Percentiles rank a stretch among this genome's conserved stretches.
Evolutionary conservation across 1,284 basidiomycete genomes (phyloP).

Genomic region (Ustilago crameri): DNA sequence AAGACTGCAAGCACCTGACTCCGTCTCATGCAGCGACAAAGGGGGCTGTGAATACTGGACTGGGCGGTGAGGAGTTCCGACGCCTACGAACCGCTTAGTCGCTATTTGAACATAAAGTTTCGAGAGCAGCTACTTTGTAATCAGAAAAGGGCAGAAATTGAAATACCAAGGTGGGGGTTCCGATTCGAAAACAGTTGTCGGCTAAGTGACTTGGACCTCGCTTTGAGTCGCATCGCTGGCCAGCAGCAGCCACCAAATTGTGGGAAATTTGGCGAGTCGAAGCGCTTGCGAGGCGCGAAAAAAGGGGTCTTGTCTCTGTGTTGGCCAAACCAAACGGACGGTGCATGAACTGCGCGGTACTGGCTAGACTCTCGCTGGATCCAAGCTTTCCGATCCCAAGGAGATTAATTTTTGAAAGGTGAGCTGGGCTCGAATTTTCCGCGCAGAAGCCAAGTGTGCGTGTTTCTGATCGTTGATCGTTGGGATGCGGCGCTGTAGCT

Average conservation of each 20-base stretch:
- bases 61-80: slow-evolving; percentile 5
- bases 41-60: neutral
- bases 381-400: neutral
- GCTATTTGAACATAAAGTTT: neutral
- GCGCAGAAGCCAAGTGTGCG: neutral
- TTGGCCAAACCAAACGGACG: neutral
- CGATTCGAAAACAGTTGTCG: slow-evolving; percentile 6
- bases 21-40: neutral
- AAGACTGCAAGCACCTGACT: neutral
- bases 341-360: too few species aligned
- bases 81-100: neutral
- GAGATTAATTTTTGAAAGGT: neutral
- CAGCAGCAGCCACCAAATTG: too few species aligned
- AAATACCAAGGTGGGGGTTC: neutral
- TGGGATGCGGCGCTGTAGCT: neutral
- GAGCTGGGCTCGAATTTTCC: slow-evolving; percentile 13
- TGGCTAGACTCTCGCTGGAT: too few species aligned
- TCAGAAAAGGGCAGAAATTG: neutral
- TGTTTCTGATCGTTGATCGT: neutral
- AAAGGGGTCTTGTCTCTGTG: slow-evolving; percentile 5
- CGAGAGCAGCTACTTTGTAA: neutral
- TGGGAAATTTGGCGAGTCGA: too few species aligned
- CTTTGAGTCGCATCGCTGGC: neutral
- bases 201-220: neutral
- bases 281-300: slow-evolving; percentile 7